Evolutionary conservation across 371 early-diverging fungal genomes (phyloP).

Genomic region (Lichtheimia corymbifera): DNA sequence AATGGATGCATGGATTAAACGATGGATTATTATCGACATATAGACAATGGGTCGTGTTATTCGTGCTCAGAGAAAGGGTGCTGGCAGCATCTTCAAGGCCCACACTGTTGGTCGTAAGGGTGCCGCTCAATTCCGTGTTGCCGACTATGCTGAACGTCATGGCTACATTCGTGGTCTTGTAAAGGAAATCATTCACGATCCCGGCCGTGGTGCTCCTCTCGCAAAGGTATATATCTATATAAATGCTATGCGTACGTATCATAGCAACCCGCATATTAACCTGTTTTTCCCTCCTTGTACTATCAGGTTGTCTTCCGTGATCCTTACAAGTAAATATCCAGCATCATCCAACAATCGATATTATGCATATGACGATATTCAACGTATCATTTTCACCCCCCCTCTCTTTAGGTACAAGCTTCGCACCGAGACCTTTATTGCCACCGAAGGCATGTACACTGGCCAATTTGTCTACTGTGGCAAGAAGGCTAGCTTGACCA

Average conservation of each 20-base stretch:
- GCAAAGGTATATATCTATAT: conserved; percentile 89
- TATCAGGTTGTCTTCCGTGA: conserved; percentile 53
- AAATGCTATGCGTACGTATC: not conserved
- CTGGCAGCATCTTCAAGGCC: conserved; percentile 98
- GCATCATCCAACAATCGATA: not conserved
- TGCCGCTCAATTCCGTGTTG: conserved; percentile 92
- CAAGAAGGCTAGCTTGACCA: conserved; percentile 93
- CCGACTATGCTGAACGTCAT: conserved; percentile 97
- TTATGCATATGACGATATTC: not conserved
- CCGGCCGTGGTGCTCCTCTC: conserved; percentile 99
- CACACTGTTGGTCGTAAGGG: conserved; percentile 95
- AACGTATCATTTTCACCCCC: not conserved
- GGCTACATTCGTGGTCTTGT: conserved; percentile 97
- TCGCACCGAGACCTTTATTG: conserved; percentile 93
- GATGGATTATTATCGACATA: conserved; percentile 14
- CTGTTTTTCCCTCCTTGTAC: not conserved
- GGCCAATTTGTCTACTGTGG: conserved; percentile 99
- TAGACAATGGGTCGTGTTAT: conserved; percentile 75
- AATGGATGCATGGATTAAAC: conserved; percentile 17
- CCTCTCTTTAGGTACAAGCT: conserved; percentile 89
- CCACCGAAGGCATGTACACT: conserved; percentile 99
- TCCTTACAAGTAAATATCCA: conserved; percentile 34
- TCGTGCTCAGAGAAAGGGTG: conserved; percentile 97
- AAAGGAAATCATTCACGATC: conserved; percentile 99
- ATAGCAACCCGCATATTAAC: not conserved